These are phyloP conservation scores for Tolypocladium inflatum DNA, from an alignment of 2,329 filamentous ascomycete genomes.

Conservation along the genomic window DNA sequence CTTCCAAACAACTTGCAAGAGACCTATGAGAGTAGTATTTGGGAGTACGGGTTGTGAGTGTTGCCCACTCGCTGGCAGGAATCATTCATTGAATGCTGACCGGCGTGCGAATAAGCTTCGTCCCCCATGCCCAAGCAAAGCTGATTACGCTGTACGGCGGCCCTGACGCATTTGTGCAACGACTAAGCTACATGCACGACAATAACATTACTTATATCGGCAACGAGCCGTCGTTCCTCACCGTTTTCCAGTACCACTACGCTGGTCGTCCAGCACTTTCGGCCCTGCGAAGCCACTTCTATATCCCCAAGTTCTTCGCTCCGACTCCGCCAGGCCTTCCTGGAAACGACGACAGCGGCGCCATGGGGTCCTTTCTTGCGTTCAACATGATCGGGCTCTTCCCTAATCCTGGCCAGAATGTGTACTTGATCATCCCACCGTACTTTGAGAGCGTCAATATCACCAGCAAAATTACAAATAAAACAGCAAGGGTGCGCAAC, in stretches of 20 bases:
- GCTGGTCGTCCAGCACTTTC: slow-evolving; percentile 51
- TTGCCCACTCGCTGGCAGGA: neutral
- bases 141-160: slow-evolving; percentile 54
- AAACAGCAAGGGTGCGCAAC: slow-evolving; percentile 49
- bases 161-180: slow-evolving; percentile 41
- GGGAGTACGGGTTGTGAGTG: slow-evolving; percentile 62
- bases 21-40: slow-evolving; percentile 63
- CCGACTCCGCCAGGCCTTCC: slow-evolving; percentile 50
- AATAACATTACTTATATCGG: slow-evolving; percentile 56
- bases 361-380: slow-evolving; percentile 59
- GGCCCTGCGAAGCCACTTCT: slow-evolving; percentile 46
- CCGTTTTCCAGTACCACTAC: slow-evolving; percentile 62
- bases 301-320: slow-evolving; percentile 56
- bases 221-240: slow-evolving; percentile 51
- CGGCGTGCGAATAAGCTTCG: slow-evolving; percentile 24
- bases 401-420: slow-evolving; percentile 58
- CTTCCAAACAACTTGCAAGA: slow-evolving; percentile 53
- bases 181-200: slow-evolving; percentile 57
- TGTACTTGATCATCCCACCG: slow-evolving; percentile 62
- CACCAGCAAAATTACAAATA: slow-evolving; percentile 46
- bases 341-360: slow-evolving; percentile 62
- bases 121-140: slow-evolving; percentile 41
- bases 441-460: slow-evolving; percentile 55
- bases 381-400: slow-evolving; percentile 63
- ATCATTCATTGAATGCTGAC: neutral